Evolutionary conservation across 75 land plant species (phyloP), one percentile per base, ranked within the genome.

Genomic region (Picea sitchensis): DNA sequence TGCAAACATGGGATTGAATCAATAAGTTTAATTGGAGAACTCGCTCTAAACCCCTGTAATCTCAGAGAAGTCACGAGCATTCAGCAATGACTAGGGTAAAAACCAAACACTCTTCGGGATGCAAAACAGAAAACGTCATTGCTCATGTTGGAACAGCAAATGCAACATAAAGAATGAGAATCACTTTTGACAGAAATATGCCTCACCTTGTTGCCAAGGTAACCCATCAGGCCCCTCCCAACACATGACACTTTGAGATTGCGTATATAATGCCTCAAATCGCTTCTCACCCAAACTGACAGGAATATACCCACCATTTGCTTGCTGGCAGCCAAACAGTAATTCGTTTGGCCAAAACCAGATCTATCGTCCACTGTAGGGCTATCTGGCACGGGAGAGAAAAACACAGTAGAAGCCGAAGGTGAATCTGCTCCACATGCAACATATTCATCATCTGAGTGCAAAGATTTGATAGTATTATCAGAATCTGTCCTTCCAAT

Each of bases 261-360:
- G 62, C 77, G 82, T 17, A 95, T 86, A 85, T 82, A 79, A 78
- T 85, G 90, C 68, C 87, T 81, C 51, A 95, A 79, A 1, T 92
- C 92, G 69, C 86, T 86, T 36, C 91, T 72, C 47, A 90, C 98
- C 99, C 99, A 96, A 41, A 96, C 80, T 20, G 94, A 88, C 32
- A 96, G 89, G 79, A 91, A 95, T 77, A 96, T 86, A n/a, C 99
- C 99, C 31, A 96, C 99, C 99, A 96, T 95, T 81, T 96, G 99
- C 85, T 96, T 96, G 79, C 98, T 96, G 14, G 91, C 94, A 78
- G 93, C 88, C 77, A 90, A 75, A 73, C 89, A 87, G 64, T 91
- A 91, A 75, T 91, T 87, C 36, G 30, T 91, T 84, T 20, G 67
- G 57, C 23, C 87, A 85, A 2, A 82, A 84, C 58, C 73, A 58